Evolutionary conservation across 1,139 yeast genomes (phyloP).

Genomic region (Saccharomyces uvarum): DNA sequence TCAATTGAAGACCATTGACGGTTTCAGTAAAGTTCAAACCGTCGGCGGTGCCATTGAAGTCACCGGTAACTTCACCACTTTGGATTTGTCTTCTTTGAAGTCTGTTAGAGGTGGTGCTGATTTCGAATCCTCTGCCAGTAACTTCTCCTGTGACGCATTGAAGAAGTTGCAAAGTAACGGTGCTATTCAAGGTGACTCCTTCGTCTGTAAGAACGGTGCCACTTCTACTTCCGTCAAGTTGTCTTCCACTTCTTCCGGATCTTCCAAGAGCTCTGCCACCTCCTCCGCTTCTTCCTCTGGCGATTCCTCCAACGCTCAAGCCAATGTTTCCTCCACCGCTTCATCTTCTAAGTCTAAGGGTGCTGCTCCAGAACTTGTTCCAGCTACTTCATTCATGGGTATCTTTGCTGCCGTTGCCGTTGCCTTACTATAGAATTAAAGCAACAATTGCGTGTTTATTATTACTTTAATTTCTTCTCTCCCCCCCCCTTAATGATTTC

Average conservation of each 20-base stretch:
- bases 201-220: conserved; percentile 69
- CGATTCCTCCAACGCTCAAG: conserved; percentile 17
- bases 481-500: background rate
- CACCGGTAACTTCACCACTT: conserved; percentile 73
- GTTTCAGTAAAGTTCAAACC: conserved; percentile 64
- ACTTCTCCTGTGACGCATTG: conserved; percentile 74
- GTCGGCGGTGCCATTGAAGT: conserved; percentile 85
- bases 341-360: conserved; percentile 21
- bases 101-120: conserved; percentile 90
- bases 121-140: conserved; percentile 63
- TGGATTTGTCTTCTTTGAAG: conserved; percentile 62
- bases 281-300: conserved; percentile 18
- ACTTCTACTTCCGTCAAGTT: conserved; percentile 46
- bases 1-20: conserved; percentile 53
- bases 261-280: conserved; percentile 17
- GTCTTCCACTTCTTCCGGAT: conserved; percentile 34
- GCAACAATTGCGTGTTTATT: background rate
- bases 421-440: conserved; percentile 47
- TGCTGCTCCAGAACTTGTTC: conserved; percentile 34
- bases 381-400: conserved; percentile 44
- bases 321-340: conserved; percentile 17
- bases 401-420: conserved; percentile 55
- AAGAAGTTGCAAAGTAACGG: conserved; percentile 60
- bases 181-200: conserved; percentile 83
- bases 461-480: background rate